Evolutionary conservation across 306 rosid genomes (phyloP), one percentile per base, ranked within the genome.

Genomic region (Vigna mungo): DNA sequence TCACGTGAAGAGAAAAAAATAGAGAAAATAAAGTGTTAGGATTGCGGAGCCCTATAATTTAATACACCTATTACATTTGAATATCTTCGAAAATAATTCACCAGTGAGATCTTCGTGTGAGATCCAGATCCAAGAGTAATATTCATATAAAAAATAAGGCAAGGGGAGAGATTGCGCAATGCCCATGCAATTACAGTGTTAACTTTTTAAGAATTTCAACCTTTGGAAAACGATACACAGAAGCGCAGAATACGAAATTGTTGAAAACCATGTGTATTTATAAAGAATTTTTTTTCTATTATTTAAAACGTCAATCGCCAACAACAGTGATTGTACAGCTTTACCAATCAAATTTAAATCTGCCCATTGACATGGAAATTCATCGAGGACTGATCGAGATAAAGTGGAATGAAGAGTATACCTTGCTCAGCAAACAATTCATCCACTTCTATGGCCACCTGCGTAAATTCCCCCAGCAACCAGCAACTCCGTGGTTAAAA

Each of bases 381-480:
- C 64, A 64, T 13, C 23, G 68, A 30, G 49, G 16, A 63, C 53
- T 6, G 61, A 76, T 63, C 10, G 65, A 6, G 66, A 44, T 59
- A 17, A 70, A 74, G 65, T 74, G 68, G 53, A 76, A 47, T 14
- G 21, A 27, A 60, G 15, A 60, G 67, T 32, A 37, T 75, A 93
- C 99, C 99, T 89, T 88, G 96, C 65, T 85, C 90, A 49, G 68
- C 65, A 12, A 96, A 89, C 72, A 56, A 27, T 11, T 91, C 94
- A 80, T 96, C 98, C 13, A 88, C 90, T 46, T 63, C 92, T 51
- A 77, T 83, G 0, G 93, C 99, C 4, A 93, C 89, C 98, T 93
- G 87, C 71, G 66, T 52, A 77, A 25, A 81, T 67, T 52, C 56
- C 15, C 54, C 49, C 21, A 52, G 75, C 30, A 78, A 73, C 61